A percentile compares a stretch with the other conserved stretches of the same genome.
Evolutionary conservation across 202 grass and related monocot genomes (phyloP).

Genomic region (Schoenoplectus tabernaemontani): DNA sequence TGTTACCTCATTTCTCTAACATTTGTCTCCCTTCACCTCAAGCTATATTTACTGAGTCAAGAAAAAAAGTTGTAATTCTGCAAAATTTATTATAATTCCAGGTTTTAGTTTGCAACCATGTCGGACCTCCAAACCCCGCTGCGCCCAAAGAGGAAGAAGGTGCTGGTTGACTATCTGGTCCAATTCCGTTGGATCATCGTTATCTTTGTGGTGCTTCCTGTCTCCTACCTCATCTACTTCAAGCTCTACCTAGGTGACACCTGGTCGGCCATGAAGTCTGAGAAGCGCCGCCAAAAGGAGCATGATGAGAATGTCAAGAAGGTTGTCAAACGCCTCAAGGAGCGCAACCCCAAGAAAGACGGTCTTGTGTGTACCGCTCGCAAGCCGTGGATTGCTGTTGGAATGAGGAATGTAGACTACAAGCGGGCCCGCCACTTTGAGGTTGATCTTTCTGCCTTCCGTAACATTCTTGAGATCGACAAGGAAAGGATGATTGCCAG

Average conservation of each 20-base stretch:
- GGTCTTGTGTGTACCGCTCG: constrained; percentile 82
- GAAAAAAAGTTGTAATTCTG: neutral
- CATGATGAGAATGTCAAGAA: constrained; percentile 73
- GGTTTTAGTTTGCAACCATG: constrained; percentile 44
- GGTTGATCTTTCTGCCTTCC: constrained; percentile 70
- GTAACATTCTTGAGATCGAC: constrained; percentile 74
- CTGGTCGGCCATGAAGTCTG: constrained; percentile 81
- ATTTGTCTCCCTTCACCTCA: neutral
- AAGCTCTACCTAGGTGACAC: constrained; percentile 58
- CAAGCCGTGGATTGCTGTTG: constrained; percentile 74
- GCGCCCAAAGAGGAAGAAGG: constrained; percentile 65
- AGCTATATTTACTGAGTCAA: neutral
- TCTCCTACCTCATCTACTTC: constrained; percentile 72
- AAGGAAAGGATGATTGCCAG: constrained; percentile 65
- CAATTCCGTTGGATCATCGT: constrained; percentile 89
- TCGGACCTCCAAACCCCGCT: constrained; percentile 62
- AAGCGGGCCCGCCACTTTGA: constrained; percentile 69
- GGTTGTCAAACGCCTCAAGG: constrained; percentile 68
- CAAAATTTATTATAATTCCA: constrained; percentile 7
- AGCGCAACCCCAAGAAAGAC: constrained; percentile 78
- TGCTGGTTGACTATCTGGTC: constrained; percentile 68
- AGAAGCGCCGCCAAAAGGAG: constrained; percentile 67
- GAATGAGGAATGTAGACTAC: constrained; percentile 88
- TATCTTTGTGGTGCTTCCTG: constrained; percentile 77
- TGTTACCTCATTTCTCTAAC: neutral